These are phyloP conservation scores for Sarocladium strictum DNA, from an alignment of 2,329 filamentous ascomycete species.

Conservation along the genomic window DNA sequence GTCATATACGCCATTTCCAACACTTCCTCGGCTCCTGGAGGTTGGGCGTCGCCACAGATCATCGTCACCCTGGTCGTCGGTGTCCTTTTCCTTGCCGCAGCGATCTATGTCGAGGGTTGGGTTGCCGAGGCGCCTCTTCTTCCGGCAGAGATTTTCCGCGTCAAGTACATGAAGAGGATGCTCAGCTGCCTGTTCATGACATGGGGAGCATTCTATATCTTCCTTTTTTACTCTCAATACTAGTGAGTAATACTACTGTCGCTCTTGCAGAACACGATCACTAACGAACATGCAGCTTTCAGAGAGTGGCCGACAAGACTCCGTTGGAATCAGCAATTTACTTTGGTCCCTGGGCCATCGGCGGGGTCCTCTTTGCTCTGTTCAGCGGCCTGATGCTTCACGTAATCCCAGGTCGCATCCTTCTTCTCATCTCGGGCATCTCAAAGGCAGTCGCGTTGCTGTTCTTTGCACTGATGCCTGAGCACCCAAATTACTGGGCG, in stretches of 20 bases:
- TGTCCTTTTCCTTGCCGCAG: conserved; percentile 41
- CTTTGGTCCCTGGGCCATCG: conserved; percentile 52
- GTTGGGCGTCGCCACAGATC: conserved; percentile 63
- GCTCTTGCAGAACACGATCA: no score
- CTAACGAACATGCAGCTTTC: no score
- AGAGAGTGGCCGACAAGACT: conserved; percentile 42
- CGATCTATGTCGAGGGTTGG: conserved; percentile 60
- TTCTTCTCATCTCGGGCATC: conserved; percentile 46
- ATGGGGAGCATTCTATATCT: conserved; percentile 53
- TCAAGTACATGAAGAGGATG: conserved; percentile 55
- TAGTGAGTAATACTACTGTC: conserved; percentile 39
- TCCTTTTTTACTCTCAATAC: conserved; percentile 57
- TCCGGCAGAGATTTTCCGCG: conserved; percentile 56
- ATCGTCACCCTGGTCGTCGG: conserved; percentile 53
- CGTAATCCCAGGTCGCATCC: conserved; percentile 43
- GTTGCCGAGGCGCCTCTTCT: conserved; percentile 55
- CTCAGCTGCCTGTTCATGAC: conserved; percentile 44
- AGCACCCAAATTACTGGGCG: conserved; percentile 52
- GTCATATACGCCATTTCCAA: conserved; percentile 65
- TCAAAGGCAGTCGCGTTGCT: conserved; percentile 45
- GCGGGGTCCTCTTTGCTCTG: conserved; percentile 51
- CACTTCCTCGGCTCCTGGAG: conserved; percentile 51
- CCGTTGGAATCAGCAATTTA: conserved; percentile 53
- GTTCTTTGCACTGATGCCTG: conserved; percentile 51
- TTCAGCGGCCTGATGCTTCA: conserved; percentile 51